Conservation (phyloP, 2,329 filamentous ascomycete genomes). For the Trichophyton verrucosum region DNA sequence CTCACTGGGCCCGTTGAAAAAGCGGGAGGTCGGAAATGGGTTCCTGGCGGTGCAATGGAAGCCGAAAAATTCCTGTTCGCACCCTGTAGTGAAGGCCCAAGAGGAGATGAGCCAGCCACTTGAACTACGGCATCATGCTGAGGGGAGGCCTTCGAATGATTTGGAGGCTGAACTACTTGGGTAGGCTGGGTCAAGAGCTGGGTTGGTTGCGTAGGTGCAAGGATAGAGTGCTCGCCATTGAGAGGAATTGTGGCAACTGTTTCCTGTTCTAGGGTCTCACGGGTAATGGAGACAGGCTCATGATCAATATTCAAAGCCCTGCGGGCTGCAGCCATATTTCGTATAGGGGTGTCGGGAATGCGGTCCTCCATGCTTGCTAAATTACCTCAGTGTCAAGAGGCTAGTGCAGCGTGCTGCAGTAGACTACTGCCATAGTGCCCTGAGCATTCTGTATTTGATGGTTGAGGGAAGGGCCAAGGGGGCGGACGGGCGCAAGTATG, state of each 20-base stretch:
- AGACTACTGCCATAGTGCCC: background rate
- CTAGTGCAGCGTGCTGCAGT: background rate
- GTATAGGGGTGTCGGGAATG: slow-evolving; percentile 13
- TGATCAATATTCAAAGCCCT: background rate
- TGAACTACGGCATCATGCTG: slow-evolving; percentile 45
- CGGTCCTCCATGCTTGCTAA: slow-evolving; percentile 25
- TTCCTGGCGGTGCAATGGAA: slow-evolving; percentile 64
- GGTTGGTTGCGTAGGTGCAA: slow-evolving; percentile 37
- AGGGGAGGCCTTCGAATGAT: slow-evolving; percentile 21
- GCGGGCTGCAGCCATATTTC: background rate
- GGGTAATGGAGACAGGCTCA: background rate
- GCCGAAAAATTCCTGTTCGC: slow-evolving; percentile 38
- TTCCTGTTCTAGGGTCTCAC: slow-evolving; percentile 30
- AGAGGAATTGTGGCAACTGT: slow-evolving; percentile 40
- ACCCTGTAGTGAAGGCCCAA: slow-evolving; percentile 38
- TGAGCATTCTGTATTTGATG: background rate
- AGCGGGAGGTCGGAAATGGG: slow-evolving; percentile 48
- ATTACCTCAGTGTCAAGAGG: background rate
- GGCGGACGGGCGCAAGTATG: background rate
- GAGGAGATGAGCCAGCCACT: slow-evolving; percentile 79
- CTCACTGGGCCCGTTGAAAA: slow-evolving; percentile 29
- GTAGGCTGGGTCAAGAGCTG: slow-evolving; percentile 48
- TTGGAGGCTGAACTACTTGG: slow-evolving; percentile 39
- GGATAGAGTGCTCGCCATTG: slow-evolving; percentile 12
- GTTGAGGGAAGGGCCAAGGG: background rate